phyloP scores from a whole-genome alignment of 805 yeast genomes.

The Ogataea zsoltii region DNA sequence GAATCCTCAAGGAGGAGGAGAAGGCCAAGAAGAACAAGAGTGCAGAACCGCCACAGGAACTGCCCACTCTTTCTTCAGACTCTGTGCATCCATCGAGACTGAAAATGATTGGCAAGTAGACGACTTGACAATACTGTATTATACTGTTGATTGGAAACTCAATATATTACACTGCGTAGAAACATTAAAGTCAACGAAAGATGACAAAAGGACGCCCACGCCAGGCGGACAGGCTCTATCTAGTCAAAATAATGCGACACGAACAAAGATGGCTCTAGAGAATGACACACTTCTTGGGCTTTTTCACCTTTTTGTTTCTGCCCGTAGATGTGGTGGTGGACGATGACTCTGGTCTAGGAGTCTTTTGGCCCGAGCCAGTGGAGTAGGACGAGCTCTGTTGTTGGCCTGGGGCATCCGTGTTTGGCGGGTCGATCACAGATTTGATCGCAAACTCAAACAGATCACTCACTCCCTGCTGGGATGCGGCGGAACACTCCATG shows the following conservation, averaged over 20 bases:
- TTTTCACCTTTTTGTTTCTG: conserved; percentile 34
- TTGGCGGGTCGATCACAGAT: conserved; percentile 59
- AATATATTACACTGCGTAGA: no score
- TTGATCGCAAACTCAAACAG: conserved; percentile 83
- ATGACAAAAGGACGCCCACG: background rate
- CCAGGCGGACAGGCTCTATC: conserved; percentile 2
- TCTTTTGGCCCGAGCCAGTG: background rate
- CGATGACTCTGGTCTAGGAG: conserved; percentile 1
- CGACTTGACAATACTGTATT: background rate
- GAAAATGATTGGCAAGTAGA: conserved; percentile 39
- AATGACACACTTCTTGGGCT: conserved; percentile 50
- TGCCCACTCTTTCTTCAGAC: conserved; percentile 23
- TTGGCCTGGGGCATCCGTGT: background rate
- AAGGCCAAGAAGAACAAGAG: conserved; percentile 37
- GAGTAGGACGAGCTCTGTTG: background rate
- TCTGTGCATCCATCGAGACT: conserved; percentile 71
- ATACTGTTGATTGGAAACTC: background rate
- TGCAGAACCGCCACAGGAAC: conserved; percentile 17
- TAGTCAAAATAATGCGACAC: background rate
- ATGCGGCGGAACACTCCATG: conserved; percentile 87
- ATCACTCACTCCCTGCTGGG: conserved; percentile 82
- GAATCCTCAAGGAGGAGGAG: conserved; percentile 46
- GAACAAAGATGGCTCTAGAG: conserved; percentile 36
- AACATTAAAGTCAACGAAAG: background rate
- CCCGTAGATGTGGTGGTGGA: background rate